These are phyloP conservation scores for Hysterangium stoloniferum DNA, from an alignment of 768 basidiomycete species.

Conservation along the genomic window DNA sequence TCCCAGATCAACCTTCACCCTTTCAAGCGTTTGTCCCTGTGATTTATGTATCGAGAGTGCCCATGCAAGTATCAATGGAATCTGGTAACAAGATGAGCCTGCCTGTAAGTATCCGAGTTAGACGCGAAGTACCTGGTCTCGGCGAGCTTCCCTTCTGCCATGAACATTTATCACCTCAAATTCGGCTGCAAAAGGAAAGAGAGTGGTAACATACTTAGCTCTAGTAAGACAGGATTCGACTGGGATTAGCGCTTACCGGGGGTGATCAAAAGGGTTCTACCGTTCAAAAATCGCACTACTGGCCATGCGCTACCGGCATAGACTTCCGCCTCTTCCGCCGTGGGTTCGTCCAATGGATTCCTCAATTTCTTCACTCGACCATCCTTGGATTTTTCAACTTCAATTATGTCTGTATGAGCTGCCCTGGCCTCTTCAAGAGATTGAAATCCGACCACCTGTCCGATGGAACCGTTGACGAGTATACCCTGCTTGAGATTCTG, in stretches of 20 bases:
- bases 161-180: constrained; percentile 58
- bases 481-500: constrained; percentile 64
- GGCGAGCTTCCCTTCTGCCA: constrained; percentile 50
- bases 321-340: constrained; percentile 10
- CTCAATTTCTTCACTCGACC: neutral
- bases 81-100: constrained; percentile 30
- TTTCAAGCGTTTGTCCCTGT: constrained; percentile 92
- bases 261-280: constrained; percentile 32
- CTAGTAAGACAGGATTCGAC: too few species aligned
- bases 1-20: constrained; percentile 90
- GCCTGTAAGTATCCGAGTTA: neutral
- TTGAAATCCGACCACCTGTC: constrained; percentile 42
- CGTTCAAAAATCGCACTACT: constrained; percentile 49
- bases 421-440: constrained; percentile 35
- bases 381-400: constrained; percentile 24
- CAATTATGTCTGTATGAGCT: constrained; percentile 31
- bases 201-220: neutral
- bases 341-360: constrained; percentile 5
- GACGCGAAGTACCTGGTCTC: constrained; percentile 41
- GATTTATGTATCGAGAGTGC: constrained; percentile 99
- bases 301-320: constrained; percentile 41
- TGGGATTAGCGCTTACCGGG: neutral
- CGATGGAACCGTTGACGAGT: constrained; percentile 66
- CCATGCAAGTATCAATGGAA: constrained; percentile 89
- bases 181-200: constrained; percentile 37